Conservation (phyloP, 495 filamentous ascomycete species). For the Aspergillus cavernicola region DNA sequence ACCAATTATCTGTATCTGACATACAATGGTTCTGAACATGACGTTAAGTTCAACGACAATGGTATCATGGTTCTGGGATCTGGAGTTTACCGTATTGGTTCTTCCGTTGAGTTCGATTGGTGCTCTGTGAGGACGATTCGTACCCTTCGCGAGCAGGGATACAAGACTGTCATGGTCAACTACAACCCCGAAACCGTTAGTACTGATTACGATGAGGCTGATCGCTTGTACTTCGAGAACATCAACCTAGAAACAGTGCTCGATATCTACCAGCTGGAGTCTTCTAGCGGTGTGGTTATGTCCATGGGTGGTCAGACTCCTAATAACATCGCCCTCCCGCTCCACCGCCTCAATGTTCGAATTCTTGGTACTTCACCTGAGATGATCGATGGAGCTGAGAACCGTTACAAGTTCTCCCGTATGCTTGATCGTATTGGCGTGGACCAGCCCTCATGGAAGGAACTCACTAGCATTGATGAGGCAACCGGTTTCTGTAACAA, state of each 20-base stretch:
- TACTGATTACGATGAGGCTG: conserved; percentile 96
- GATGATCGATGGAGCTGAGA: conserved; percentile 98
- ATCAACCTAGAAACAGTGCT: conserved; percentile 92
- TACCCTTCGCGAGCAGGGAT: conserved; percentile 79
- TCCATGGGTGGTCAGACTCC: conserved; percentile 98
- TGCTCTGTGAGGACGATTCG: conserved; percentile 96
- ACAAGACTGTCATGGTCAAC: conserved; percentile 99
- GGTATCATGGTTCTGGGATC: conserved; percentile 96
- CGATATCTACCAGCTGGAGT: conserved; percentile 91
- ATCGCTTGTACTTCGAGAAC: conserved; percentile 94
- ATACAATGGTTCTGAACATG: conserved; percentile 87
- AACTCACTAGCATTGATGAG: conserved; percentile 85
- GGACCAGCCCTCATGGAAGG: conserved; percentile 97
- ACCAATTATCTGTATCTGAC: conserved; percentile 98
- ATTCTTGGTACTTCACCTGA: conserved; percentile 94
- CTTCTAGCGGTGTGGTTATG: conserved; percentile 84
- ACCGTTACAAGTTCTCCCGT: conserved; percentile 97
- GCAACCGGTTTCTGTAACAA: conserved; percentile 81
- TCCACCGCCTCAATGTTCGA: conserved; percentile 84
- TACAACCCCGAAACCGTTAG: conserved; percentile 93
- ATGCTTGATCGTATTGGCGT: conserved; percentile 93
- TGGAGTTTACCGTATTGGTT: conserved; percentile 96
- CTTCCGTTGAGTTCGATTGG: conserved; percentile 98
- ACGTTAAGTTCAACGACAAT: conserved; percentile 79
- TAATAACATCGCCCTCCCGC: conserved; percentile 93